Evolutionary conservation across 768 basidiomycete species (phyloP), one percentile per base, ranked within the genome.

Genomic region (Nidularia pulvinata): DNA sequence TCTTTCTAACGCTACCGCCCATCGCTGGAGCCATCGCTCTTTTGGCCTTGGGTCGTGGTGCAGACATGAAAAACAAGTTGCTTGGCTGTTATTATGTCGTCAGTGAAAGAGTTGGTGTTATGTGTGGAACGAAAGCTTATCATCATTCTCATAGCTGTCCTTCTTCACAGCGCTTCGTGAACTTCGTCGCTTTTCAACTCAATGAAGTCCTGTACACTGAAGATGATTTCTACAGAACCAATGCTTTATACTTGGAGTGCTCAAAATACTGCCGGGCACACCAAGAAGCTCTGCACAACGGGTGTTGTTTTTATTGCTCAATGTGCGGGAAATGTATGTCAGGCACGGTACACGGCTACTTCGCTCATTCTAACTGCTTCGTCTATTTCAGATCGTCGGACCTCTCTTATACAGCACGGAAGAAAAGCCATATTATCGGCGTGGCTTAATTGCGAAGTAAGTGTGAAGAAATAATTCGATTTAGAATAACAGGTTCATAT

Each of bases 291-390:
- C 1, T 66, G 71, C 49, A 74, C 72, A 5, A 78, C 77, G 25
- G 76, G 75, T 2, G 55, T 77, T 6, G 67, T 75, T 53, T 79
- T 79, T 55, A 68, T 74, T n/a, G 78, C 73, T 2, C 73, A 76
- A 52, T 78, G 76, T 46, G 74, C 69, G 10, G 78, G 77, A 14
- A 78, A 78, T 56, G 73, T 74, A 50, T 55, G 68, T 48, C n/a
- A 25, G 13, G 16, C 13, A 32, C 22, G 7, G 25, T 10, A 3
- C 10, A 22, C 49, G 50, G 16, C 59, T 10, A 13, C 7, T 7
- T 39, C 19, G 2, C 7, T 46, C 19, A 49, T 33, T 48, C 32
- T 35, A 46, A 9, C 13, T 25, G 45, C 7, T 13, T 9, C 22
- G 9, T 9, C 22, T 7, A 13, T 9, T 22, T 14, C 32, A 74